Percentiles rank a stretch among this genome's conserved stretches.
These are phyloP conservation scores for Fusarium torreyae DNA, from an alignment of 2,329 filamentous ascomycete species.

Conservation along the genomic window DNA sequence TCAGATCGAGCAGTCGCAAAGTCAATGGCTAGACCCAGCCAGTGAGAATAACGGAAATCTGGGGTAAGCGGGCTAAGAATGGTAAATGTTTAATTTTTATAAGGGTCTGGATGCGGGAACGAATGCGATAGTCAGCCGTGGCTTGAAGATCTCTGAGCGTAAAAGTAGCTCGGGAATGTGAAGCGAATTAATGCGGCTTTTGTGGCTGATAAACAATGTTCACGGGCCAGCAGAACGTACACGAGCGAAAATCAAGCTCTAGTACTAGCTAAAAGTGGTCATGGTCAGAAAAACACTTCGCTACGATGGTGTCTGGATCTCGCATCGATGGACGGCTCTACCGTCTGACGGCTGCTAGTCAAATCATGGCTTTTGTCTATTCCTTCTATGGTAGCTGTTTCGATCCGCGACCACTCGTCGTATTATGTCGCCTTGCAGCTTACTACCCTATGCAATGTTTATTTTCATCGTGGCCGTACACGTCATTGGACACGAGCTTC, in stretches of 20 bases:
- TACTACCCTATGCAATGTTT: background rate
- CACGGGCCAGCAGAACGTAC: background rate
- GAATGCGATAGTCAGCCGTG: slow-evolving; percentile 1
- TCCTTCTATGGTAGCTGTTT: slow-evolving; percentile 7
- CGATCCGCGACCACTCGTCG: background rate
- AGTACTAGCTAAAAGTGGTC: background rate
- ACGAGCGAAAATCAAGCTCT: background rate
- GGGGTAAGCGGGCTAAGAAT: background rate
- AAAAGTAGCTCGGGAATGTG: background rate
- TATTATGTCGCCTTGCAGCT: background rate
- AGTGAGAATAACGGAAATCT: background rate
- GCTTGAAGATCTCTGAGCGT: background rate
- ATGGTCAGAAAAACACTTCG: background rate
- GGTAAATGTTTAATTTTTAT: background rate
- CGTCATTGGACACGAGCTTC: background rate
- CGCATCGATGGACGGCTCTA: background rate
- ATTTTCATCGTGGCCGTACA: background rate
- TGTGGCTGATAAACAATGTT: background rate
- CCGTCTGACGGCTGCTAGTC: background rate
- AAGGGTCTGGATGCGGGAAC: background rate
- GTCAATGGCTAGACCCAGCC: slow-evolving; percentile 15
- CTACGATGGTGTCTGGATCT: background rate
- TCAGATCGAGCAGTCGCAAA: slow-evolving; percentile 12
- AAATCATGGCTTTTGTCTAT: slow-evolving; percentile 27
- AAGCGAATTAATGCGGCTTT: background rate